These are phyloP conservation scores for Cutaneotrichosporon sp. DNA, from an alignment of 1,284 basidiomycete genomes.

Conservation along the genomic window DNA sequence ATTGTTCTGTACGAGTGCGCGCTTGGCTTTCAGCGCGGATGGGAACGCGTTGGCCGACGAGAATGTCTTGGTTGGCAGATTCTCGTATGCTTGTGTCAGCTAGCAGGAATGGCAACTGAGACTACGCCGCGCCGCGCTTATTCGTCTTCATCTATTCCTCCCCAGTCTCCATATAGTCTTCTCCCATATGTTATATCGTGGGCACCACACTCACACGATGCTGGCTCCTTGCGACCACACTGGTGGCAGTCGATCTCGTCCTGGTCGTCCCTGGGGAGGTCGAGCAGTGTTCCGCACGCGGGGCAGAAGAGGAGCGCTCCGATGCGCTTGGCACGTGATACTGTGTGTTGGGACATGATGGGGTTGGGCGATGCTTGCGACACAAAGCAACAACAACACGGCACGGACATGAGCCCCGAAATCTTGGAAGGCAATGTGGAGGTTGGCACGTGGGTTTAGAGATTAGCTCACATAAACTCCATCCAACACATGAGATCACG, in stretches of 20 bases:
- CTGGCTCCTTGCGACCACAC: constrained; percentile 80
- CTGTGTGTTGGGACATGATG: constrained; percentile 9
- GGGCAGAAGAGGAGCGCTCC: constrained; percentile 94
- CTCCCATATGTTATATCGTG: too few species aligned
- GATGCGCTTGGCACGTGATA: constrained; percentile 41
- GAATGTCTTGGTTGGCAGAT: constrained; percentile 82
- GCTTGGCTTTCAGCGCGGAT: constrained; percentile 77
- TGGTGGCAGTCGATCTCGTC: constrained; percentile 79
- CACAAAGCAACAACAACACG: constrained; percentile 5
- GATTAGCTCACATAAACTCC: background rate
- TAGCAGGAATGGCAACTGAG: background rate
- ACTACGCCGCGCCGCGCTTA: too few species aligned
- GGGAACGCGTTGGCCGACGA: constrained; percentile 95
- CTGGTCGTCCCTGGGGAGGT: constrained; percentile 76
- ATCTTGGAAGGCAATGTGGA: constrained; percentile 17
- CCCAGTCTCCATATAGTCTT: too few species aligned
- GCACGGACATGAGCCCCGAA: constrained; percentile 1
- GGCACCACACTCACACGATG: constrained; percentile 65
- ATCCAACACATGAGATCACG: background rate
- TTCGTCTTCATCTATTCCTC: background rate
- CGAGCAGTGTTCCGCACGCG: constrained; percentile 83
- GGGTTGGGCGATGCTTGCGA: background rate
- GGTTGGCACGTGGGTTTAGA: constrained; percentile 1
- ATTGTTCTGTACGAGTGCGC: constrained; percentile 82
- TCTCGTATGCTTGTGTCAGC: constrained; percentile 75